Evolutionary conservation across 768 basidiomycete species (phyloP).

Genomic region (Lentinula edodes): DNA sequence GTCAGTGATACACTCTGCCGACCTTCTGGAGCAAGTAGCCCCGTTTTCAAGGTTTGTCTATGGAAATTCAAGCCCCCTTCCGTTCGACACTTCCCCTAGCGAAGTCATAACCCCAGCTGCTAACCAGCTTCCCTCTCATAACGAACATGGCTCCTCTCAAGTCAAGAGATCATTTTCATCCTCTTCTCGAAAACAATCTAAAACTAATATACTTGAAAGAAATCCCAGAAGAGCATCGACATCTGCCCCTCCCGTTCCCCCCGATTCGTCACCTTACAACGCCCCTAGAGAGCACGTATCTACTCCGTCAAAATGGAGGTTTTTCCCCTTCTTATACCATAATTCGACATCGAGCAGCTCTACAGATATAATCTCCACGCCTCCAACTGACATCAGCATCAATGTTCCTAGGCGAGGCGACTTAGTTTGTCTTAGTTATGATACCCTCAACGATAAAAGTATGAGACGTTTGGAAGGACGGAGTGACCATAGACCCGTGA

Average conservation of each 20-base stretch:
- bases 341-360: slow-evolving; percentile 19
- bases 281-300: slow-evolving; percentile 13
- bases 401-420: slow-evolving; percentile 53
- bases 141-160: neutral
- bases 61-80: slow-evolving; percentile 7
- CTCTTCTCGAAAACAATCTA: neutral
- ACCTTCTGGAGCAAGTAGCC: slow-evolving; percentile 11
- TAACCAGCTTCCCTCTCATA: neutral
- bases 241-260: slow-evolving; percentile 10
- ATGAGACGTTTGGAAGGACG: slow-evolving; percentile 76
- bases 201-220: slow-evolving; percentile 7
- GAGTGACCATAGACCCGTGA: slow-evolving; percentile 84
- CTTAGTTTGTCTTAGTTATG: slow-evolving; percentile 65
- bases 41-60: slow-evolving; percentile 19
- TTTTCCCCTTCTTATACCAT: slow-evolving; percentile 35
- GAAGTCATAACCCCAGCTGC: neutral
- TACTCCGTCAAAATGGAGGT: slow-evolving; percentile 31
- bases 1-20: slow-evolving; percentile 17
- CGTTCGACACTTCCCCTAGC: neutral
- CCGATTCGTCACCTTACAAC: neutral
- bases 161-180: slow-evolving; percentile 1
- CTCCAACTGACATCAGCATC: slow-evolving; percentile 9
- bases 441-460: slow-evolving; percentile 65
- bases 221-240: slow-evolving; percentile 5
- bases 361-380: slow-evolving; percentile 10